Evolutionary conservation across 164 flowering plant species (phyloP).

Genomic region (Brasenia schreberi): DNA sequence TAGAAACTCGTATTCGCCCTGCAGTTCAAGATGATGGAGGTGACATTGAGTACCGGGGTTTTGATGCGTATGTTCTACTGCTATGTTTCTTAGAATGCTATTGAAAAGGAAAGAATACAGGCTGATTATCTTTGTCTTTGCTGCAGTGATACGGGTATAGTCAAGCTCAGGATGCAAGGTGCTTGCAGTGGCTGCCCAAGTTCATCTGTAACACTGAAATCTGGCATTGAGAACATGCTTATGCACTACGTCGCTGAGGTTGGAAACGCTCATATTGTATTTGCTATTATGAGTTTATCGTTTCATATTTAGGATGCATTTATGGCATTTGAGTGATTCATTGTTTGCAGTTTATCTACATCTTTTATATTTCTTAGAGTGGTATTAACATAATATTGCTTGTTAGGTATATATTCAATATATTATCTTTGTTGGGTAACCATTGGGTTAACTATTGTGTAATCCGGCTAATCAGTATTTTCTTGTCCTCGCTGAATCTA

Average conservation of each 20-base stretch:
- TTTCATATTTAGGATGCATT: not conserved
- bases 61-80: constrained; percentile 47
- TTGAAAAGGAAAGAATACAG: not conserved
- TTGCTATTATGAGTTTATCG: not conserved
- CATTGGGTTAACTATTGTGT: too few species aligned
- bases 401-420: not conserved
- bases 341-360: not conserved
- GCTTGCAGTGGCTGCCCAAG: constrained; percentile 99
- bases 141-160: constrained; percentile 72
- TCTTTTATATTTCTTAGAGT: not conserved
- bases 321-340: not conserved
- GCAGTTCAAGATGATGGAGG: constrained; percentile 99
- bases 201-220: constrained; percentile 93
- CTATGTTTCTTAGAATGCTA: not conserved
- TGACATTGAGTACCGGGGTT: constrained; percentile 78
- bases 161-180: constrained; percentile 89
- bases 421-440: too few species aligned
- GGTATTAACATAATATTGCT: not conserved
- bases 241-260: constrained; percentile 99
- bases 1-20: constrained; percentile 91
- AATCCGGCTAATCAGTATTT: too few species aligned
- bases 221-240: constrained; percentile 96
- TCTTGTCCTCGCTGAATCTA: too few species aligned
- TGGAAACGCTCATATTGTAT: constrained; percentile 2
- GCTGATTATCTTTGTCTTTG: not conserved